Percentiles rank a stretch among this genome's conserved stretches.
phyloP scores from a whole-genome alignment of 106 monocot species.

The Narthecium ossifragum region DNA sequence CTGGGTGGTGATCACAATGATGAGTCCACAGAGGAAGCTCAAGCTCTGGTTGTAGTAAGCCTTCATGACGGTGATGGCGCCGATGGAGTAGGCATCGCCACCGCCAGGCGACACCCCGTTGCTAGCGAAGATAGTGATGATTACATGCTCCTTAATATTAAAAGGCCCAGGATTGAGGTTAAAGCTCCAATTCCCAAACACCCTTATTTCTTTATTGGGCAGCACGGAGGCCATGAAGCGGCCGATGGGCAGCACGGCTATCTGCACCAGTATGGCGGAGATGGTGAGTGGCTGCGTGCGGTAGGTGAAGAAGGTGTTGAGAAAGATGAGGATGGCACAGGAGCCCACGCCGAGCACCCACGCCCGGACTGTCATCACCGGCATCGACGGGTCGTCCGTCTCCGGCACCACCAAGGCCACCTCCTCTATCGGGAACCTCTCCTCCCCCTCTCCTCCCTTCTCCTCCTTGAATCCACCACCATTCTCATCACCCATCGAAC shows the following conservation, averaged over 20 bases:
- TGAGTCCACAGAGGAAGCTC: constrained; percentile 54
- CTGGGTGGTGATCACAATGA: constrained; percentile 90
- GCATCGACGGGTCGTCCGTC: constrained; percentile 74
- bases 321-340: constrained; percentile 70
- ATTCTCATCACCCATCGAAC: too few species aligned
- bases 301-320: constrained; percentile 92
- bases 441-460: background rate
- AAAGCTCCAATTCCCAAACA: constrained; percentile 31
- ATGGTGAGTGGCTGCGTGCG: constrained; percentile 81
- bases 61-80: constrained; percentile 91
- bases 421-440: constrained; percentile 60
- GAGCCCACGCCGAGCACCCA: constrained; percentile 52
- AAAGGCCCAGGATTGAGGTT: constrained; percentile 86
- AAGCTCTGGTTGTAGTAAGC: constrained; percentile 72
- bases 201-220: constrained; percentile 38
- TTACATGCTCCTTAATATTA: constrained; percentile 94
- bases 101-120: constrained; percentile 78
- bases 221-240: constrained; percentile 70
- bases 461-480: too few species aligned
- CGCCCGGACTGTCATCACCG: constrained; percentile 84
- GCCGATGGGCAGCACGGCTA: constrained; percentile 67
- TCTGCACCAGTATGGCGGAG: constrained; percentile 79
- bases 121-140: constrained; percentile 88
- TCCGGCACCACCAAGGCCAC: constrained; percentile 91
- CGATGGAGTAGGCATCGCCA: constrained; percentile 87